phyloP scores from a whole-genome alignment of 208 protist genomes.

The Naegleria lovaniensis region DNA sequence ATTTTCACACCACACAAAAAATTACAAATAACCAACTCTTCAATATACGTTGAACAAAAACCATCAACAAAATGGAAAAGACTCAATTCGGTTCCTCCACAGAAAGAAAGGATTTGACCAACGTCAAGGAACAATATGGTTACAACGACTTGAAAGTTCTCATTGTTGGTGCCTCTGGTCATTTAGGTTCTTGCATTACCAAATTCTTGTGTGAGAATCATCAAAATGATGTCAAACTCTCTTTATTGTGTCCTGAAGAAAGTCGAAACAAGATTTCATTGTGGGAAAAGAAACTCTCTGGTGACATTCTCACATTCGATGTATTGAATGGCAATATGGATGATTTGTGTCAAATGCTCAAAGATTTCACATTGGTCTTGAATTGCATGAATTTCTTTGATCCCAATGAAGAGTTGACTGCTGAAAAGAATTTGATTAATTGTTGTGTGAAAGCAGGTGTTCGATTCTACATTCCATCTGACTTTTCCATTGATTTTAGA shows the following conservation, averaged over 20 bases:
- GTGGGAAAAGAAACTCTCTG: background rate
- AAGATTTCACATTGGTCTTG: background rate
- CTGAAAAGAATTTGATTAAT: background rate
- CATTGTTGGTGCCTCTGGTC: background rate
- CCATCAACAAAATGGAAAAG: too few species aligned
- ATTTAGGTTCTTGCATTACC: background rate
- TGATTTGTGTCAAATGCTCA: background rate
- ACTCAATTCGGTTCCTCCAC: too few species aligned
- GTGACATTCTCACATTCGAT: background rate
- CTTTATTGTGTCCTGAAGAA: background rate
- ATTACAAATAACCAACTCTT: too few species aligned
- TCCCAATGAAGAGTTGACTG: background rate
- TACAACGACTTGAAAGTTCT: background rate
- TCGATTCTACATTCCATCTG: background rate
- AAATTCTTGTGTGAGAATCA: background rate
- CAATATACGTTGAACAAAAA: too few species aligned
- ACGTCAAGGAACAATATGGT: too few species aligned
- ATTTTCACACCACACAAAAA: too few species aligned
- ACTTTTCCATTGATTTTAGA: conserved; percentile 11
- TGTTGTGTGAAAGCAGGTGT: background rate
- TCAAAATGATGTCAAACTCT: background rate
- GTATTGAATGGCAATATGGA: background rate
- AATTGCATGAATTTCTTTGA: background rate
- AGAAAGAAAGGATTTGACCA: too few species aligned
- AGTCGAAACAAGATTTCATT: background rate